Conservation (phyloP, 2,329 filamentous ascomycete genomes). For the Diplodia mutila region DNA sequence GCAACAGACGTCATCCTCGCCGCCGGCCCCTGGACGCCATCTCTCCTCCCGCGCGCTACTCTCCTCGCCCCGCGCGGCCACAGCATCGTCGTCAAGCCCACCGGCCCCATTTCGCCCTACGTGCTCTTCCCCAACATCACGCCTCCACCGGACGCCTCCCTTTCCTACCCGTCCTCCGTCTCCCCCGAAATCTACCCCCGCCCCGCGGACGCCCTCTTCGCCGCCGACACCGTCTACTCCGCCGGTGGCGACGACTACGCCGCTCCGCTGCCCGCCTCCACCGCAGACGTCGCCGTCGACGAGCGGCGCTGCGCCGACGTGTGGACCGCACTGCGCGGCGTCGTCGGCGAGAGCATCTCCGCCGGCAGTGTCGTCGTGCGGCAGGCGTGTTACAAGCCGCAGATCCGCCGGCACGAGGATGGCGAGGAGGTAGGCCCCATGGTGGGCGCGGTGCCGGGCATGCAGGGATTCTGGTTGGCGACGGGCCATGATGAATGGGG, state of each 20-base stretch:
- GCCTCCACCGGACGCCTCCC: background rate
- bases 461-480: background rate
- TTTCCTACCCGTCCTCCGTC: background rate
- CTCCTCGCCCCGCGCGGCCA: constrained; percentile 20
- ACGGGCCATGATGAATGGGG: constrained; percentile 27
- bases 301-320: too few species aligned
- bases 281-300: background rate
- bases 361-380: background rate
- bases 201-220: background rate
- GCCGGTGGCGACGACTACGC: background rate
- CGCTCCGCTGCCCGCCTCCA: background rate
- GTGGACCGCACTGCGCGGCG: too few species aligned
- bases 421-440: constrained; percentile 15
- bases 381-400: constrained; percentile 16
- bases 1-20: constrained; percentile 1
- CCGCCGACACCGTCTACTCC: background rate
- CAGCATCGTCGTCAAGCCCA: constrained; percentile 24
- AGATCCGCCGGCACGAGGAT: constrained; percentile 17
- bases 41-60: constrained; percentile 3
- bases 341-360: background rate
- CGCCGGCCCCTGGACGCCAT: constrained; percentile 23
- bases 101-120: constrained; percentile 31
- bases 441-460: background rate
- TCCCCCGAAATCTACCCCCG: background rate
- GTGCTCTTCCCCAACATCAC: background rate